Conservation (phyloP, 2,329 filamentous ascomycete species). For the Torrubiella hemipterigena region DNA sequence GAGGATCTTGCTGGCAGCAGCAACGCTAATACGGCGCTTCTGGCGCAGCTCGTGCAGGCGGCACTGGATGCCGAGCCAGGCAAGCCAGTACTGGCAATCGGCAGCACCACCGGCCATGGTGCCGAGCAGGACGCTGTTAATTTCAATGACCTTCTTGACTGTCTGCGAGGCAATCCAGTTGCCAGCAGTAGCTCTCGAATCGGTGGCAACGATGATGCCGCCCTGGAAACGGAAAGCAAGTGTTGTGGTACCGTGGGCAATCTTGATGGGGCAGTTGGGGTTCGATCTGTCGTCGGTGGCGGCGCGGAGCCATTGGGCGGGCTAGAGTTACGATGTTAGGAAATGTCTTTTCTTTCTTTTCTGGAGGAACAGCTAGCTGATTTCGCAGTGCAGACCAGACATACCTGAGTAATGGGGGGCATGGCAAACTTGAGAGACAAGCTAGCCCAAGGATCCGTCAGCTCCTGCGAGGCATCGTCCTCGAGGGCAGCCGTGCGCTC, state of each 20-base stretch:
- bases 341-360: too few relatives aligned
- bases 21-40: constrained; percentile 96
- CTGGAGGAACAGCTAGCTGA: too few relatives aligned
- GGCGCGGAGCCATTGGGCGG: constrained; percentile 87
- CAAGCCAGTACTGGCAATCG: constrained; percentile 99
- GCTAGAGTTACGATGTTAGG: constrained; percentile 42
- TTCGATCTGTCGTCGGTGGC: constrained; percentile 96
- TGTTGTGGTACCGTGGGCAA: constrained; percentile 96
- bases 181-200: constrained; percentile 91
- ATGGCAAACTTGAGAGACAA: constrained; percentile 90
- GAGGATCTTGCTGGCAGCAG: constrained; percentile 94
- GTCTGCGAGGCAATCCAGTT: constrained; percentile 99
- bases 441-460: constrained; percentile 59
- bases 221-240: constrained; percentile 97
- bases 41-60: constrained; percentile 97
- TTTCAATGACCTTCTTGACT: constrained; percentile 99
- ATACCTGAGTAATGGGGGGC: constrained; percentile 81
- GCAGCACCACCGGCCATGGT: constrained; percentile 98
- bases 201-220: constrained; percentile 95
- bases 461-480: constrained; percentile 63
- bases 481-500: constrained; percentile 59
- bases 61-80: constrained; percentile 98
- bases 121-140: constrained; percentile 85
- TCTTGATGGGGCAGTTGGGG: constrained; percentile 96
- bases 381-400: too few relatives aligned